Percentiles rank a stretch among this genome's conserved stretches.
Conservation (phyloP, 345 rosid genomes). For the Alliaria petiolata region DNA sequence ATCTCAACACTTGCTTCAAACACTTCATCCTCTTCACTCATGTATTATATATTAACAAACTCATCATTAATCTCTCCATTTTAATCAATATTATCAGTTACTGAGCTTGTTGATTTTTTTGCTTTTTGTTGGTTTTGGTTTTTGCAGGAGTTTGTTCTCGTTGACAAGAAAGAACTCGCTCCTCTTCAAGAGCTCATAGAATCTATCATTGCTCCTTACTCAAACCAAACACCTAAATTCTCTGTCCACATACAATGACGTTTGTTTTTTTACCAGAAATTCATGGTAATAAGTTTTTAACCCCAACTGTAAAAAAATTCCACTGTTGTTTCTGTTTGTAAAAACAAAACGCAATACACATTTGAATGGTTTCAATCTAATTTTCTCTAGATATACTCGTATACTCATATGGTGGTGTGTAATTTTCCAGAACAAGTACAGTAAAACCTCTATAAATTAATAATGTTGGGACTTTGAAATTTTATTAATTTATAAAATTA, state of each 20-base stretch:
- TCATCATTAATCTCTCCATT: not conserved
- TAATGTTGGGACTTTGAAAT: too few species aligned
- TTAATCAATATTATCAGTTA: not conserved
- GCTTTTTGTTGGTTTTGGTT: not conserved
- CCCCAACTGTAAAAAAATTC: not conserved
- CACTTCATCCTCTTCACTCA: conserved; percentile 92
- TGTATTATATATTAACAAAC: conserved; percentile 36
- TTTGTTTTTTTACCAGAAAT: not conserved
- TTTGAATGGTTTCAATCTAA: not conserved
- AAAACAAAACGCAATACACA: not conserved
- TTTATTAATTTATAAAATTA: too few species aligned
- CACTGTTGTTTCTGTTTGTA: not conserved
- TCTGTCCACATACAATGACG: not conserved
- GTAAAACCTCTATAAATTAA: too few species aligned
- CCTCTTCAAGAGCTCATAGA: conserved; percentile 97
- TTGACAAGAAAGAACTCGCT: conserved; percentile 97
- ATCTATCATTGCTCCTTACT: conserved; percentile 76
- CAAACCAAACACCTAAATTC: not conserved
- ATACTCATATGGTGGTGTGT: not conserved
- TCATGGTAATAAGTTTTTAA: not conserved
- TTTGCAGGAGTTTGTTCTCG: conserved; percentile 83
- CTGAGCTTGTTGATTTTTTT: not conserved
- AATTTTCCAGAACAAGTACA: not conserved
- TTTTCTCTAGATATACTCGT: not conserved
- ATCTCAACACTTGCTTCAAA: conserved; percentile 98